Percentiles rank a stretch among this genome's conserved stretches.
phyloP scores from a whole-genome alignment of 768 basidiomycete genomes.

The Naganishia vaughanmartiniae region DNA sequence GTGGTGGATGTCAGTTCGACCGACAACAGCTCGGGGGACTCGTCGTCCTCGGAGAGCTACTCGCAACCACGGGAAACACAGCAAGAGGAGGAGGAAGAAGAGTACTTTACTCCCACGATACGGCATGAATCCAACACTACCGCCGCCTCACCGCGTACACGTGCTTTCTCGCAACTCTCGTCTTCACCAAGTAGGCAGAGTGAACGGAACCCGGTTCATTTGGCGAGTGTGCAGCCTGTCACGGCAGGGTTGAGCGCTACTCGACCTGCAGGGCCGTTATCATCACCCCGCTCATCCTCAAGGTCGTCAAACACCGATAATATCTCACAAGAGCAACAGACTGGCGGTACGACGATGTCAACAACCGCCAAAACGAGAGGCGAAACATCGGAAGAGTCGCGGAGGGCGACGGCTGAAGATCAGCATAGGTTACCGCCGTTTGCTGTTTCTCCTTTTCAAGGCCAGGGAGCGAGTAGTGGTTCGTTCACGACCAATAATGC shows the following conservation, averaged over 20 bases:
- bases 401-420: too few relatives aligned
- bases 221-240: background rate
- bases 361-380: background rate
- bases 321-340: background rate
- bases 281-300: background rate
- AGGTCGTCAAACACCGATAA: background rate
- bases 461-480: background rate
- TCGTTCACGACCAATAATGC: background rate
- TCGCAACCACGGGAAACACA: background rate
- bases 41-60: too few relatives aligned
- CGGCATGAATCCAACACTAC: background rate
- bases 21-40: too few relatives aligned
- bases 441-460: conserved; percentile 23
- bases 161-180: background rate
- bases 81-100: conserved; percentile 34
- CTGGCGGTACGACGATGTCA: background rate
- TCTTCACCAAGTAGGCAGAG: background rate
- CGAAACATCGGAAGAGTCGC: background rate
- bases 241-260: conserved; percentile 27
- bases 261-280: conserved; percentile 7
- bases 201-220: background rate
- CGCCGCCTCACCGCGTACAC: background rate
- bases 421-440: conserved; percentile 38
- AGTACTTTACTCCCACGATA: conserved; percentile 50
- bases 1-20: conserved; percentile 33